phyloP scores from a whole-genome alignment of 306 rosid species.

The Lagenaria siceraria region DNA sequence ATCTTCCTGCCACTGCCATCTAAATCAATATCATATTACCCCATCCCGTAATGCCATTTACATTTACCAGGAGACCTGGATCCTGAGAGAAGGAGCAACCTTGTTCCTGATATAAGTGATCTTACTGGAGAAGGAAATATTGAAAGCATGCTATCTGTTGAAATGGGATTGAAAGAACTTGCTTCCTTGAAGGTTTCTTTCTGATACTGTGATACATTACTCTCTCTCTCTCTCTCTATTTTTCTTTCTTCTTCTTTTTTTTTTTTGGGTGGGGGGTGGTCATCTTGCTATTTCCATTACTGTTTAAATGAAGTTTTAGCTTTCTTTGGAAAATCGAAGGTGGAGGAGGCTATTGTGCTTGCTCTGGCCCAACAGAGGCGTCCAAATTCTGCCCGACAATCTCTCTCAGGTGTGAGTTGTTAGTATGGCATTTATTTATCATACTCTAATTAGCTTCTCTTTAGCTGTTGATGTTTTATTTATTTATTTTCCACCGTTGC shows the following conservation, averaged over 20 bases:
- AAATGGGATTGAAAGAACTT: slow-evolving; percentile 93
- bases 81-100: slow-evolving; percentile 54
- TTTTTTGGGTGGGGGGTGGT: neutral
- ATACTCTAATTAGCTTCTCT: slow-evolving; percentile 8
- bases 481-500: too few species aligned
- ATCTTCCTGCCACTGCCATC: slow-evolving; percentile 1
- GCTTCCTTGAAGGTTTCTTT: slow-evolving; percentile 70
- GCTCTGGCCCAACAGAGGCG: slow-evolving; percentile 77
- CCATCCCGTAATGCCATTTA: slow-evolving; percentile 12
- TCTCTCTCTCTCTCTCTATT: slow-evolving; percentile 17
- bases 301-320: slow-evolving; percentile 6
- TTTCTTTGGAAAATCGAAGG: slow-evolving; percentile 24
- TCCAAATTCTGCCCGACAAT: slow-evolving; percentile 65
- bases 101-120: slow-evolving; percentile 70
- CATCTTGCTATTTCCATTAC: neutral
- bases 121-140: slow-evolving; percentile 94
- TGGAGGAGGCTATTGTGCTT: slow-evolving; percentile 81
- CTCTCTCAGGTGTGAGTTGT: slow-evolving; percentile 42
- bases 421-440: neutral
- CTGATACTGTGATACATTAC: slow-evolving; percentile 1
- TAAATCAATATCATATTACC: neutral
- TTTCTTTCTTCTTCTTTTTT: too few species aligned
- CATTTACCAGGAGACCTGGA: slow-evolving; percentile 52
- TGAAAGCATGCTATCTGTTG: slow-evolving; percentile 93
- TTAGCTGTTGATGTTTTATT: neutral